Percentiles rank a stretch among this genome's conserved stretches.
Evolutionary conservation across 257 asterid species (phyloP).

Genomic region (Solanum etuberosum): DNA sequence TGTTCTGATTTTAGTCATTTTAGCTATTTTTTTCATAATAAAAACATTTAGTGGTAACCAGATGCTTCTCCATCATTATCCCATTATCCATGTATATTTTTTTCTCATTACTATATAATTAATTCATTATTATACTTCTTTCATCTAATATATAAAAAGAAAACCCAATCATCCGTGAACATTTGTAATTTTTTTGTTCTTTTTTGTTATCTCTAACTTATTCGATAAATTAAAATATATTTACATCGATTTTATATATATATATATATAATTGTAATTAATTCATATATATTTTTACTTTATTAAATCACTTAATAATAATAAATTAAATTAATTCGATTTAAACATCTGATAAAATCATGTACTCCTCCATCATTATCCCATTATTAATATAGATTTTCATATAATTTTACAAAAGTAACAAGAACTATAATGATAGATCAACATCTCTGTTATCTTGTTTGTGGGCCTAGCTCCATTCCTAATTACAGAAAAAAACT

Average conservation of each 20-base stretch:
- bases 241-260: not conserved
- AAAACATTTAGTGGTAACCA: not conserved
- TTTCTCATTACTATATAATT: not conserved
- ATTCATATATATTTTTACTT: not conserved
- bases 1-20: not conserved
- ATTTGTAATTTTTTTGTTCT: not conserved
- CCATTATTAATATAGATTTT: not conserved
- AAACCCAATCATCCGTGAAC: too few species aligned
- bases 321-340: not conserved
- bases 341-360: not conserved
- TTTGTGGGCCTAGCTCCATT: not conserved
- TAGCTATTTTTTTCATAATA: not conserved
- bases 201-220: not conserved
- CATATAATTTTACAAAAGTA: not conserved
- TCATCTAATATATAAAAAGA: not conserved
- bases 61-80: not conserved
- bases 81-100: not conserved
- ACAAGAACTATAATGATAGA: not conserved
- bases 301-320: not conserved
- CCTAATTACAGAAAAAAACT: not conserved
- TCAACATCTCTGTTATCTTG: not conserved
- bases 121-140: not conserved
- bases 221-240: not conserved
- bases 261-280: not conserved
- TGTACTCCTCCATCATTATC: not conserved